These are phyloP conservation scores for Rhizomucor pusillus DNA, from an alignment of 371 early-diverging fungal species.

Conservation along the genomic window DNA sequence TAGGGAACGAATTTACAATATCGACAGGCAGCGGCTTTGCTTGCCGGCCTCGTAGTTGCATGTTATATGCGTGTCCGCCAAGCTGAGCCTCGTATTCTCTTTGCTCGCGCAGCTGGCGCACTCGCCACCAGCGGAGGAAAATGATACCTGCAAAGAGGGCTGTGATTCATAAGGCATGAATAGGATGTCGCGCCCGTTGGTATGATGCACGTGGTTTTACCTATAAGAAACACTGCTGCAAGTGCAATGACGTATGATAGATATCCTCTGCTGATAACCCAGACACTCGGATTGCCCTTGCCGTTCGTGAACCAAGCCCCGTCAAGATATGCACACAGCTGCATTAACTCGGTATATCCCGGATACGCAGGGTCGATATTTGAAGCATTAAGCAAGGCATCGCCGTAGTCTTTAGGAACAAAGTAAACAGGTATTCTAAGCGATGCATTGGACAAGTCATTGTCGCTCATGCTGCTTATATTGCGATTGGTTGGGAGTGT, in stretches of 20 bases:
- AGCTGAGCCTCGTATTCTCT: slow-evolving; percentile 15
- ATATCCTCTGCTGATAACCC: slow-evolving; percentile 26
- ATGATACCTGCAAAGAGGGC: slow-evolving; percentile 32
- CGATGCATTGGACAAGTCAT: slow-evolving; percentile 17
- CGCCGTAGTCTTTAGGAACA: neutral
- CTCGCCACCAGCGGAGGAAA: slow-evolving; percentile 44
- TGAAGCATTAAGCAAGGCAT: too few relatives aligned
- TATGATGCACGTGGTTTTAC: too few relatives aligned
- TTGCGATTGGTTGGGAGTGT: slow-evolving; percentile 23
- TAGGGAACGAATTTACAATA: slow-evolving; percentile 16
- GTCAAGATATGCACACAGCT: too few relatives aligned
- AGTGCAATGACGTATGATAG: slow-evolving; percentile 41
- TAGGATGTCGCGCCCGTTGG: too few relatives aligned
- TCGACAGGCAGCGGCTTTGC: slow-evolving; percentile 32
- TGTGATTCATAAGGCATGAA: too few relatives aligned
- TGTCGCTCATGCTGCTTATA: slow-evolving; percentile 31
- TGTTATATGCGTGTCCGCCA: slow-evolving; percentile 11
- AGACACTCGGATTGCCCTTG: too few relatives aligned
- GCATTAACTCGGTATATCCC: too few relatives aligned
- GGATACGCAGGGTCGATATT: too few relatives aligned
- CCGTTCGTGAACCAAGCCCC: too few relatives aligned
- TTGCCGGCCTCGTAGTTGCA: slow-evolving; percentile 29
- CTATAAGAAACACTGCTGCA: slow-evolving; percentile 35
- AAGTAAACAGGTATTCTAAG: too few relatives aligned
- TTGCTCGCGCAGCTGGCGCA: slow-evolving; percentile 26